phyloP scores from a whole-genome alignment of 805 yeast genomes.

The Ogataea methanolica region DNA sequence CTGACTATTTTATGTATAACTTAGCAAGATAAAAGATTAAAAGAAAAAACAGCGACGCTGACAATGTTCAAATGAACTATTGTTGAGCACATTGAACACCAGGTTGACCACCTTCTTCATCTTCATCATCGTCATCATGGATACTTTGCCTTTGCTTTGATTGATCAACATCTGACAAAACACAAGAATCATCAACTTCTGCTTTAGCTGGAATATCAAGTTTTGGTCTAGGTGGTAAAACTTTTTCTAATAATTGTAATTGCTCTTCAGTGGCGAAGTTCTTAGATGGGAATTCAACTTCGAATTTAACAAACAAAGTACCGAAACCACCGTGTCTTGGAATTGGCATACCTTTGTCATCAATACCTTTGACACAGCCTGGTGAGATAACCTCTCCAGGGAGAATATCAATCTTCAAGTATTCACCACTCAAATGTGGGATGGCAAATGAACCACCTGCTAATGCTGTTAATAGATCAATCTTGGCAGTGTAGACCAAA shows the following conservation, averaged over 20 bases:
- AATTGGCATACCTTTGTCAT: conserved; percentile 97
- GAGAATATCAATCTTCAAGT: conserved; percentile 71
- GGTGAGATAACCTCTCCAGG: conserved; percentile 95
- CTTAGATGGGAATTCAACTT: conserved; percentile 79
- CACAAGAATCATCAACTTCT: conserved; percentile 63
- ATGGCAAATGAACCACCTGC: conserved; percentile 92
- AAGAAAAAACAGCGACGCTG: too few relatives aligned
- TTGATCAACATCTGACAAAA: conserved; percentile 25
- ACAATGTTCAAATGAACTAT: conserved; percentile 25
- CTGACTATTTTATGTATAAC: not conserved
- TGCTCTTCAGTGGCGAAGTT: conserved; percentile 73
- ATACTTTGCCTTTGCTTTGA: conserved; percentile 31
- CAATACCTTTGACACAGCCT: conserved; percentile 73
- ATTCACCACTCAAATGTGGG: conserved; percentile 89
- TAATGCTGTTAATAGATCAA: conserved; percentile 89
- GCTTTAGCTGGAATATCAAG: conserved; percentile 64
- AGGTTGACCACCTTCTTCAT: conserved; percentile 54
- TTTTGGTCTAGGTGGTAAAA: conserved; percentile 73
- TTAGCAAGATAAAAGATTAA: not conserved
- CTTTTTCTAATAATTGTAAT: conserved; percentile 63
- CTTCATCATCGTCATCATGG: conserved; percentile 51
- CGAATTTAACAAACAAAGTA: conserved; percentile 79
- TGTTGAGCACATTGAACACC: conserved; percentile 95
- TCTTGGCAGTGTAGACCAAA: conserved; percentile 75
- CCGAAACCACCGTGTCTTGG: conserved; percentile 86